phyloP scores from a whole-genome alignment of 257 asterid genomes.

The Fraxinus anomala region DNA sequence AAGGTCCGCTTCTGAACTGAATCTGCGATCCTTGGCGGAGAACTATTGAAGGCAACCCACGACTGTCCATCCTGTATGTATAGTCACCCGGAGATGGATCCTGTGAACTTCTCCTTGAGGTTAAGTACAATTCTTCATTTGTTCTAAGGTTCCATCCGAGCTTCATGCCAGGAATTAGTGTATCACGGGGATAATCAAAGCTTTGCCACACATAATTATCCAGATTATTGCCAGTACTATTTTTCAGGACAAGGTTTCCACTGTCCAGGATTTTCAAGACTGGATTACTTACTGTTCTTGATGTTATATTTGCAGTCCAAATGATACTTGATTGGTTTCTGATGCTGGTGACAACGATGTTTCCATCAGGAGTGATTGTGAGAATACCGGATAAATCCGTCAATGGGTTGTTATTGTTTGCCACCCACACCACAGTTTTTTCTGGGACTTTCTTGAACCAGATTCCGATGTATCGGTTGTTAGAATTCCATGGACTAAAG shows the following conservation, averaged over 20 bases:
- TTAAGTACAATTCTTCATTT: constrained; percentile 32
- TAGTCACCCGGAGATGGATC: constrained; percentile 40
- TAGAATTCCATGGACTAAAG: constrained; percentile 41
- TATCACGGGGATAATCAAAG: constrained; percentile 46
- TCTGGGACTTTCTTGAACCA: constrained; percentile 41
- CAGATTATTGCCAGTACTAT: neutral
- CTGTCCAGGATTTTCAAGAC: constrained; percentile 37
- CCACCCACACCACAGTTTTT: constrained; percentile 47
- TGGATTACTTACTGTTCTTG: constrained; percentile 23
- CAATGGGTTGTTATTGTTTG: constrained; percentile 36
- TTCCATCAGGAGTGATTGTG: constrained; percentile 28
- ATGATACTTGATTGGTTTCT: constrained; percentile 17
- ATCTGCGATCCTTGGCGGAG: constrained; percentile 32
- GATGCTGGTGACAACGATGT: constrained; percentile 17
- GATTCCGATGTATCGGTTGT: constrained; percentile 33
- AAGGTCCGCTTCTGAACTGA: constrained; percentile 28
- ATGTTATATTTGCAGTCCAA: constrained; percentile 36
- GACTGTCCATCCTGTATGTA: constrained; percentile 29
- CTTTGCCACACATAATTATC: constrained; percentile 39
- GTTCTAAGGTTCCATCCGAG: constrained; percentile 38
- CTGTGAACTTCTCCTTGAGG: constrained; percentile 39
- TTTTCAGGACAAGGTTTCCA: constrained; percentile 42
- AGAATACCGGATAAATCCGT: constrained; percentile 29
- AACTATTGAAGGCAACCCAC: constrained; percentile 35
- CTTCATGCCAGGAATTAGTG: constrained; percentile 46